Conservation (phyloP, 108 stramenopile genomes). For the Skeletonema tropicum region DNA sequence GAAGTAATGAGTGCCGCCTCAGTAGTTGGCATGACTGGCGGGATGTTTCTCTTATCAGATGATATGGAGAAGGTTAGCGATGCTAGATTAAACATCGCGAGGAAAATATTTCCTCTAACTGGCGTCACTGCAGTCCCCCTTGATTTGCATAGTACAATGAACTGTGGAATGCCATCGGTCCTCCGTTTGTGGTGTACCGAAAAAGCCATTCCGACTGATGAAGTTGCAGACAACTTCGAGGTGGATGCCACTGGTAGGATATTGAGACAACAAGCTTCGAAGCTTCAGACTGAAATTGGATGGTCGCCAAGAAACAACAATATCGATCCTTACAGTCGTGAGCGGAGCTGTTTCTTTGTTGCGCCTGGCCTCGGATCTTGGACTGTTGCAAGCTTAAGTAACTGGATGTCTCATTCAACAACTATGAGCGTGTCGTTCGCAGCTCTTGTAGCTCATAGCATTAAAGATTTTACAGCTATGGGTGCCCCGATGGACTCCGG, state of each 20-base stretch:
- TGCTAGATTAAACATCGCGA: slow-evolving; percentile 67
- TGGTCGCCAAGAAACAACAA: slow-evolving; percentile 29
- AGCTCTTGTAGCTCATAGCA: slow-evolving; percentile 44
- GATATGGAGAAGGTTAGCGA: slow-evolving; percentile 81
- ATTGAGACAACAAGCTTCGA: slow-evolving; percentile 30
- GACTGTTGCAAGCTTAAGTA: slow-evolving; percentile 83
- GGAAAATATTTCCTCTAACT: slow-evolving; percentile 83
- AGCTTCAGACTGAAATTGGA: slow-evolving; percentile 37
- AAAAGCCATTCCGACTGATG: slow-evolving; percentile 25
- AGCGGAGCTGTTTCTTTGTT: slow-evolving; percentile 82
- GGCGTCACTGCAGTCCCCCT: slow-evolving; percentile 79
- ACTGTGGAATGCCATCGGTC: slow-evolving; percentile 75
- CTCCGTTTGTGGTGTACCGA: slow-evolving; percentile 88
- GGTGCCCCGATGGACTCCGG: slow-evolving; percentile 14
- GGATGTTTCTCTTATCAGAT: slow-evolving; percentile 89
- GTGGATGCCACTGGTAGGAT: slow-evolving; percentile 10
- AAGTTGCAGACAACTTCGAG: not conserved
- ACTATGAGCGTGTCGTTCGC: slow-evolving; percentile 43
- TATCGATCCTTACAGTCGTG: slow-evolving; percentile 61
- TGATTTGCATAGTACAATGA: slow-evolving; percentile 80
- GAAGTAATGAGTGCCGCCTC: slow-evolving; percentile 91
- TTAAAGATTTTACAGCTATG: slow-evolving; percentile 42
- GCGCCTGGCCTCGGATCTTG: slow-evolving; percentile 84
- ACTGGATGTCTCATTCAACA: slow-evolving; percentile 73
- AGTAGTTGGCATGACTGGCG: slow-evolving; percentile 90